phyloP scores from a whole-genome alignment of 306 rosid species.

The Dryas drummondii region DNA sequence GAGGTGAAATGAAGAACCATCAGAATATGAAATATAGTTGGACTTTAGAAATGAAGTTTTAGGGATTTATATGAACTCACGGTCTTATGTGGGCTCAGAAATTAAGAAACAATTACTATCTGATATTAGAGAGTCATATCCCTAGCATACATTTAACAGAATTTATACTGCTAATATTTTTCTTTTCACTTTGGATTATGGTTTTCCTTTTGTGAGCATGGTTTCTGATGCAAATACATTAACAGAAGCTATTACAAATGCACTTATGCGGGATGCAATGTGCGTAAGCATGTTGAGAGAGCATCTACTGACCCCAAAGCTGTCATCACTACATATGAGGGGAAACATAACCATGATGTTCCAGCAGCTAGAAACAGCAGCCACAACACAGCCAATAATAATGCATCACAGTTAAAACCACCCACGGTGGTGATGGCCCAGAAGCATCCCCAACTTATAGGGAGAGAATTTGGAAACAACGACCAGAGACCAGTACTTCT shows the following conservation, averaged over 20 bases:
- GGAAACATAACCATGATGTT: constrained; percentile 85
- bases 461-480: constrained; percentile 52
- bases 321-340: constrained; percentile 86
- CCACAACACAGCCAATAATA: constrained; percentile 64
- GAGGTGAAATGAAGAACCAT: neutral
- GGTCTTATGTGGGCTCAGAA: neutral
- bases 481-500: constrained; percentile 65
- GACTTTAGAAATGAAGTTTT: neutral
- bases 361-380: constrained; percentile 94
- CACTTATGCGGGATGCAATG: constrained; percentile 83
- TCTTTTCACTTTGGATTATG: neutral
- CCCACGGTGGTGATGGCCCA: constrained; percentile 39
- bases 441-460: constrained; percentile 60
- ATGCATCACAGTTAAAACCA: constrained; percentile 47
- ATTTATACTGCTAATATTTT: neutral
- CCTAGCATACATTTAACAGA: neutral
- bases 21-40: neutral
- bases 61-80: neutral
- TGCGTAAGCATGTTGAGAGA: constrained; percentile 96
- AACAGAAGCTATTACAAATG: constrained; percentile 98
- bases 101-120: neutral
- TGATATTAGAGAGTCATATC: neutral
- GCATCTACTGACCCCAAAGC: constrained; percentile 90
- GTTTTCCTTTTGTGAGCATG: neutral
- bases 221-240: constrained; percentile 22